Base-by-base conservation (phyloP, 2,329 filamentous ascomycete species). In the Aulographum hederae region DNA sequence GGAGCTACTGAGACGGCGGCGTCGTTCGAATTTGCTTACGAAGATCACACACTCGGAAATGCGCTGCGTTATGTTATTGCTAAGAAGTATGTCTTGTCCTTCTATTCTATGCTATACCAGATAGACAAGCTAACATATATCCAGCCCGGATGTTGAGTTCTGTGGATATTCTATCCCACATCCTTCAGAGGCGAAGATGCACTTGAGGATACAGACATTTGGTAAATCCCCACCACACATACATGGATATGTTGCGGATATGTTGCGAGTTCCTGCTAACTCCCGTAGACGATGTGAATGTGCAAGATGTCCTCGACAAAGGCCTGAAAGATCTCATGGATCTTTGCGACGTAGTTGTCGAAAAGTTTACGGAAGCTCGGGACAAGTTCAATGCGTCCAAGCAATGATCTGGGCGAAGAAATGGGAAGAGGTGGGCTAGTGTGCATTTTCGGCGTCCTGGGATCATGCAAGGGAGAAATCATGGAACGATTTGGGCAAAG, bases 141-240 rank as follows among this genome's bases (percentile, higher is more conserved):
- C 32, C 41, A 95, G 86, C 53, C 86, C 89, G 18, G 73, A 89
- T 40, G 89, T 98, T 37, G 89, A 98, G 53, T 94, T 98, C 58
- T 95, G 89, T 56, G 89, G 86, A 38, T 98, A 98, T 56, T 81
- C 86, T 5, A 95, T 98, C 38, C 89, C 89, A 18, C 89, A 98
- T 57, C 89, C 89, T 31, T 92, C 85, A 25, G 89, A 98, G 56
- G 63, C 75, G 26, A 89, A 92, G 58, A 93, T 98, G 86, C 93
- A 95, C 49, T 63, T 98, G 38, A 73, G 89, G 46, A 95, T 98
- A 39, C 89, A 98, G 57, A 98, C 86, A 42, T 95, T 89, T 47
- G 80, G 86, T 93, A 61, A 50, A 73, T 56, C 13, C 28, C 17
- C 19, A 13, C 21, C n/a, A n/a, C n/a, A n/a, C n/a, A n/a, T n/a